Base-by-base conservation (phyloP, 805 yeast species). In the Schizosaccharomyces osmophilus region DNA sequence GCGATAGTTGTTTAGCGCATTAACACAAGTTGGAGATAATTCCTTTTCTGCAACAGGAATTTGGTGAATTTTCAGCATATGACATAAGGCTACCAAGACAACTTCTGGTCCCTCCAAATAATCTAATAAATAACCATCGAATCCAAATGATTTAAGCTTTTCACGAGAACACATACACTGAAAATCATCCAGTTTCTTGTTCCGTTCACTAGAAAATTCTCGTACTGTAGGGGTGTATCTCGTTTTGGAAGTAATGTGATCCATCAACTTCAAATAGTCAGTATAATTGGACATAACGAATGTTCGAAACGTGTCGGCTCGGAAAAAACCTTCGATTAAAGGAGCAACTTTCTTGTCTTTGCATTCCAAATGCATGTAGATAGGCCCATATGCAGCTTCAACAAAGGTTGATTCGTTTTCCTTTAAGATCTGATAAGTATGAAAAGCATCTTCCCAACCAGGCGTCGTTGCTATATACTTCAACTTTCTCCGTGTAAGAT, bases 71-170 rank as follows among this genome's bases (percentile, higher is more conserved):
- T 73, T 70, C 57, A 77, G 75, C 45, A 71, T 72, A 61, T 73
- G 72, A 64, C 84, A 81, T 41, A 89, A 74, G 87, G 85, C 87
- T 61, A 77, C 75, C 60, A 87, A 68, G 0, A 90, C 94, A 9
- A 78, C 78, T 5, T 70, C 67, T 0, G 95, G 95, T 0, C 95
- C 97, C 2, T 72, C 70, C 2, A 90, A 67, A 64, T 80, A 80
- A 66, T 93, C 96, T 1, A 78, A 70, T 31, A 88, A 65, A 67
- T 80, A 86, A 0, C 95, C 93, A 62, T 85, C 95, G 69, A 93
- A 88, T 0, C 95, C 95, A 26, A 74, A 70, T 0, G 62, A 43
- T 36, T 64, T 67, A 1, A 87, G 66, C 59, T 75, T 68, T 8
- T 73, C 73, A 1, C 62, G 55, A 1, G 63, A 36, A 54, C 68